Evolutionary conservation across 352 stramenopile species (phyloP).

Genomic region (Pythium angustatum): DNA sequence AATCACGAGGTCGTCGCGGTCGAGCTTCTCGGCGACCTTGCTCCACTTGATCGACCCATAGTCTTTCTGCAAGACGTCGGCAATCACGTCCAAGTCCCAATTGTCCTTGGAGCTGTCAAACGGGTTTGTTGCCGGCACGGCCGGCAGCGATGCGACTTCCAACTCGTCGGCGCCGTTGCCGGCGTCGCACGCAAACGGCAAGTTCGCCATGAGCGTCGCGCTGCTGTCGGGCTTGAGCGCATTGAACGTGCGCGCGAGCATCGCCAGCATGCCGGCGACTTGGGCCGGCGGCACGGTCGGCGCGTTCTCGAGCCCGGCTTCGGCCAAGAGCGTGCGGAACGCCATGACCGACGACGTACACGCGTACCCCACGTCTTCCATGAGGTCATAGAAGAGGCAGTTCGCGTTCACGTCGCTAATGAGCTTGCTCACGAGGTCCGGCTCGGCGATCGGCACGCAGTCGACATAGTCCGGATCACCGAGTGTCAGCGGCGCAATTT

Average conservation of each 20-base stretch:
- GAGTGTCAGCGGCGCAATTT: slow-evolving; percentile 85
- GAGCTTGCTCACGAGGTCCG: slow-evolving; percentile 71
- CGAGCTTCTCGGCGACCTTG: slow-evolving; percentile 85
- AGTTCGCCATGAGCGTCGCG: slow-evolving; percentile 76
- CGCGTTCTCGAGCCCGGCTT: slow-evolving; percentile 79
- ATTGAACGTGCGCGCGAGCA: slow-evolving; percentile 84
- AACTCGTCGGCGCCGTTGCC: slow-evolving; percentile 26
- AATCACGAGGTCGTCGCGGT: slow-evolving; percentile 73
- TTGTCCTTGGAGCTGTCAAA: slow-evolving; percentile 45
- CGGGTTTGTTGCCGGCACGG: slow-evolving; percentile 30
- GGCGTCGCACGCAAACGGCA: slow-evolving; percentile 77
- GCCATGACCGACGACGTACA: slow-evolving; percentile 75
- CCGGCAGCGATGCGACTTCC: slow-evolving; percentile 30
- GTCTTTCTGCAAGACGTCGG: slow-evolving; percentile 82
- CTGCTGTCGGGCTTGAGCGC: slow-evolving; percentile 63
- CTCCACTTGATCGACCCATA: slow-evolving; percentile 85
- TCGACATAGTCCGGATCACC: slow-evolving; percentile 87
- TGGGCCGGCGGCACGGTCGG: slow-evolving; percentile 84
- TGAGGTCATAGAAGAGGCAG: slow-evolving; percentile 89
- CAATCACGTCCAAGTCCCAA: slow-evolving; percentile 88
- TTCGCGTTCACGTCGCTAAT: slow-evolving; percentile 76
- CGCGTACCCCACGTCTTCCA: slow-evolving; percentile 90
- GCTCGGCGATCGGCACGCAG: slow-evolving; percentile 58
- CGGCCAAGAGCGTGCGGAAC: slow-evolving; percentile 81
- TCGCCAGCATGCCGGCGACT: slow-evolving; percentile 87